phyloP scores from a whole-genome alignment of 2,329 filamentous ascomycete genomes.

The Colletotrichum gloeosporioides region DNA sequence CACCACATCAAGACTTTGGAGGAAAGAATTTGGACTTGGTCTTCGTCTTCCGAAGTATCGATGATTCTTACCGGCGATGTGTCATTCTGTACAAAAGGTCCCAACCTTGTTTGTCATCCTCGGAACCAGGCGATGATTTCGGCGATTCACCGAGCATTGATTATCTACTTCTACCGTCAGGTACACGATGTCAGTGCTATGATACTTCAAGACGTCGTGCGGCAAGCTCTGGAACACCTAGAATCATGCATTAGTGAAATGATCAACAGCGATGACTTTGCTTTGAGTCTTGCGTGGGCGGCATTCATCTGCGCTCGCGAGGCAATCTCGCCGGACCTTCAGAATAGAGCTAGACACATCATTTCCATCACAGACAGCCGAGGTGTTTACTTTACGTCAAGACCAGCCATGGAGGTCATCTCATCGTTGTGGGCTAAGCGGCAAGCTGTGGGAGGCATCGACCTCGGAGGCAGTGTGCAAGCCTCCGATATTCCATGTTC shows the following conservation, averaged over 20 bases:
- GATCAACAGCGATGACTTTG: conserved; percentile 38
- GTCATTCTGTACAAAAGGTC: background rate
- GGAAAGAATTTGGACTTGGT: conserved; percentile 34
- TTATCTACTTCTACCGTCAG: conserved; percentile 50
- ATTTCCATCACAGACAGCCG: background rate
- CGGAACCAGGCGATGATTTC: conserved; percentile 34
- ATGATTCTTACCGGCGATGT: background rate
- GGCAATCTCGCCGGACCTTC: conserved; percentile 38
- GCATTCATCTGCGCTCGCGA: conserved; percentile 49
- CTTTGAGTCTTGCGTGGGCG: conserved; percentile 45
- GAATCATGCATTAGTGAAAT: conserved; percentile 34
- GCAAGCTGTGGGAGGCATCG: background rate
- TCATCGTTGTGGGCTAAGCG: background rate
- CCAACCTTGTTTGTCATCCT: conserved; percentile 11
- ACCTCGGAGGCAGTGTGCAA: conserved; percentile 1
- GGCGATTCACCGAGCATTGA: conserved; percentile 45
- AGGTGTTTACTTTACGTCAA: background rate
- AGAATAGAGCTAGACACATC: conserved; percentile 26
- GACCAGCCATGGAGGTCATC: background rate
- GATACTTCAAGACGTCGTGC: conserved; percentile 43
- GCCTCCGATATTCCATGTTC: background rate
- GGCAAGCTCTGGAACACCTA: conserved; percentile 39
- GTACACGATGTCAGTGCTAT: conserved; percentile 44
- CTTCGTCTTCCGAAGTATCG: conserved; percentile 14
- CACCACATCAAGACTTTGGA: conserved; percentile 35